Evolutionary conservation across 768 basidiomycete genomes (phyloP).

Genomic region (Russula lepida): DNA sequence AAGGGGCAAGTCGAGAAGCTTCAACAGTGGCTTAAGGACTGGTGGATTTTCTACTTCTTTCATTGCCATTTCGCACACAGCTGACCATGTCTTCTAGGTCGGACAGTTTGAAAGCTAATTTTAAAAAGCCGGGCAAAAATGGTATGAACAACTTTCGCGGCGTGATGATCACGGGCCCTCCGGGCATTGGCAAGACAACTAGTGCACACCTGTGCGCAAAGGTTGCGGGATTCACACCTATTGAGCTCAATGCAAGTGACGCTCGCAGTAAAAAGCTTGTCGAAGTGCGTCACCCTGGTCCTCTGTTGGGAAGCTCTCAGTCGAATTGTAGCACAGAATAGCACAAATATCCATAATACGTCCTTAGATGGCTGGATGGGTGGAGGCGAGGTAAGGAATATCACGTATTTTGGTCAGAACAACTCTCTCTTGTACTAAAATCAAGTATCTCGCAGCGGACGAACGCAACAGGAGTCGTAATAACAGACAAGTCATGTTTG

Average conservation of each 20-base stretch:
- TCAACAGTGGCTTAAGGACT: constrained; percentile 77
- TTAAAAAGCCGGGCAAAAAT: constrained; percentile 92
- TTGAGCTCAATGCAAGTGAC: constrained; percentile 96
- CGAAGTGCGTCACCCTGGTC: constrained; percentile 46
- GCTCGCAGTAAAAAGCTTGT: constrained; percentile 93
- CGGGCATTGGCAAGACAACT: constrained; percentile 97
- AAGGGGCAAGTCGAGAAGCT: constrained; percentile 87
- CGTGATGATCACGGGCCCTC: constrained; percentile 83
- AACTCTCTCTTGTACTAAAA: not conserved
- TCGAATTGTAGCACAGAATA: constrained; percentile 42
- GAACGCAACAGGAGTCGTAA: constrained; percentile 60
- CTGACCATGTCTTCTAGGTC: constrained; percentile 43
- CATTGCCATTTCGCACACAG: not conserved
- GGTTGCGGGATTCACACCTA: constrained; percentile 82
- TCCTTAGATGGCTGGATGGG: constrained; percentile 82
- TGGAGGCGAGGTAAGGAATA: constrained; percentile 39
- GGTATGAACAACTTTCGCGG: constrained; percentile 83
- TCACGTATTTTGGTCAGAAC: not conserved
- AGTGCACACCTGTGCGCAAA: constrained; percentile 90
- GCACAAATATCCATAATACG: constrained; percentile 83
- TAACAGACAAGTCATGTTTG: constrained; percentile 75
- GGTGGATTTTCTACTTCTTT: constrained; percentile 40
- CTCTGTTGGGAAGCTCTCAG: not conserved
- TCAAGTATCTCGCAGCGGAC: constrained; percentile 34
- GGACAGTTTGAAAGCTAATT: constrained; percentile 57